Percentiles rank a stretch among this genome's conserved stretches.
These are phyloP conservation scores for Phylloporus sp. DNA, from an alignment of 768 basidiomycete species.

Conservation along the genomic window DNA sequence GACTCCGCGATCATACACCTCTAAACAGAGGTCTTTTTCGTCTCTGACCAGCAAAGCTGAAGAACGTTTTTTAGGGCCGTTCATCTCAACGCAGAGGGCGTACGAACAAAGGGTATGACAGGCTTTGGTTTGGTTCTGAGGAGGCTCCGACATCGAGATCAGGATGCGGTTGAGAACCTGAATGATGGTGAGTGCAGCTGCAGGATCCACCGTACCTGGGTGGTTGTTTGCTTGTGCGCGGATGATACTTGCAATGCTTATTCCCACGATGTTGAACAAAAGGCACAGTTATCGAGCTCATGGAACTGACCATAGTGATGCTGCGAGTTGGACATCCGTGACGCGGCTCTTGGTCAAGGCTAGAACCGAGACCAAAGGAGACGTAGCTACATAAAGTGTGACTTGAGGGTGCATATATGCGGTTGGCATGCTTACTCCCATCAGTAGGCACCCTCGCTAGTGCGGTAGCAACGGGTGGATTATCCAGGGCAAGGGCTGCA, in stretches of 20 bases:
- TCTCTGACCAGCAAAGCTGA: conserved; percentile 67
- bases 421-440: conserved; percentile 31
- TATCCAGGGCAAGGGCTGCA: conserved; percentile 64
- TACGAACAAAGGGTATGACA: conserved; percentile 72
- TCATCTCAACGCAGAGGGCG: neutral
- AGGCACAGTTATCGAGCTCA: neutral
- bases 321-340: conserved; percentile 61
- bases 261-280: neutral
- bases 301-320: conserved; percentile 56
- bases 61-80: neutral
- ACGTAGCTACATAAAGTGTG: conserved; percentile 6
- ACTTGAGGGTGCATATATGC: conserved; percentile 3
- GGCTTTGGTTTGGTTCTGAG: conserved; percentile 51
- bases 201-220: conserved; percentile 36
- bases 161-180: conserved; percentile 65
- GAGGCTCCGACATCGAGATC: conserved; percentile 36
- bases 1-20: conserved; percentile 66
- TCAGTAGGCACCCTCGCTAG: conserved; percentile 44
- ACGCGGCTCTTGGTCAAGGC: conserved; percentile 53
- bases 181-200: conserved; percentile 55
- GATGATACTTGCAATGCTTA: conserved; percentile 57
- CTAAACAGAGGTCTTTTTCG: conserved; percentile 58
- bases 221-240: conserved; percentile 41
- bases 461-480: conserved; percentile 43
- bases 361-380: conserved; percentile 39